Conservation (phyloP, 192 early-diverging fungal genomes). For the Rhizophagus clarus region DNA sequence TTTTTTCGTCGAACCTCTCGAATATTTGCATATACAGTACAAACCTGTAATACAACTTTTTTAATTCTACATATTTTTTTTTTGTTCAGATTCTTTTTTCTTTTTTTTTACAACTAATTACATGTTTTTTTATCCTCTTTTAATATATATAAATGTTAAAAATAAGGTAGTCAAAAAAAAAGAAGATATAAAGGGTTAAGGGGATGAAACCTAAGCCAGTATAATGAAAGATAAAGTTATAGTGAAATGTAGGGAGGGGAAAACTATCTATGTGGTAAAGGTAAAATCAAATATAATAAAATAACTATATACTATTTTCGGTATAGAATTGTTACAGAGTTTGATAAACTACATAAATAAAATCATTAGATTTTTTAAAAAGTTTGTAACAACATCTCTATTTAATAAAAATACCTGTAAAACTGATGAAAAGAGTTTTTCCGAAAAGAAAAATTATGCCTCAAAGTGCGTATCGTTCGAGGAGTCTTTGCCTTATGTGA, state of each 20-base stretch:
- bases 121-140: constrained; percentile 26
- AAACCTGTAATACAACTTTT: constrained; percentile 20
- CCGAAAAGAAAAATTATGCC: not conserved
- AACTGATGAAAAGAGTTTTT: not conserved
- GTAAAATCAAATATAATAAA: not conserved
- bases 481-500: constrained; percentile 48
- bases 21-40: not conserved
- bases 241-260: not conserved
- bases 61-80: constrained; percentile 10
- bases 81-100: constrained; percentile 23
- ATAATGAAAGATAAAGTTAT: not conserved
- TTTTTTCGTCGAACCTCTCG: not conserved
- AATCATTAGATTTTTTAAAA: not conserved
- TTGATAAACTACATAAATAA: not conserved
- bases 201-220: not conserved
- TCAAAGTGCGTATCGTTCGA: constrained; percentile 57
- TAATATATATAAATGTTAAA: not conserved
- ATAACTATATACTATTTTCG: not conserved
- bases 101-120: not conserved
- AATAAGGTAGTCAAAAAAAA: not conserved
- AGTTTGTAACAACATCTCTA: not conserved
- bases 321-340: not conserved
- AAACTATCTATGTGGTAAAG: not conserved
- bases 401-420: not conserved
- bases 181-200: not conserved